Base-by-base conservation (phyloP, 2,329 filamentous ascomycete genomes). In the Penicillium palitans region DNA sequence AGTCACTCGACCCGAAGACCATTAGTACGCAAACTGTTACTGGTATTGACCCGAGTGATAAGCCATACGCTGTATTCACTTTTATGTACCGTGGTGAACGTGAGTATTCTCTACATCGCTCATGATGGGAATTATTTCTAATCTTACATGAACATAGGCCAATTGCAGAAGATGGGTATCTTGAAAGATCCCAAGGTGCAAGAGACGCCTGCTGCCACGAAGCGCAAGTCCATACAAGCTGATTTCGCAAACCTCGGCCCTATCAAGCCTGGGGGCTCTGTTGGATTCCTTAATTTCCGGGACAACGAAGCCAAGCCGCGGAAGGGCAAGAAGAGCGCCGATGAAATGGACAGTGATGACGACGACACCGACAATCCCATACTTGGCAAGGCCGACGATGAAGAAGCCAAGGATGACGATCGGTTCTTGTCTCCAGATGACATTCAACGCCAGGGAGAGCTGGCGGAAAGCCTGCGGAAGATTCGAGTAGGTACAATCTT, bases 11-110 rank as follows among this genome's bases (percentile, higher is more conserved):
- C 78, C 93, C 93, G 0, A 97, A 97, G 78, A 92, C 91, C 2
- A 99, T 99, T 72, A 98, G 93, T 72, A 99, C 95, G 3, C 95
- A 99, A 78, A 99, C 95, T 0, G 95, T 99, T n/a, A 98, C 95
- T 9, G 95, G 93, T 19, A 96, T 98, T 62, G 95, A 99, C 74
- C 91, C 92, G 0, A 92, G 93, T 21, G 93, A 98, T 62, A 95
- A 93, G 76, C 95, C 96, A 4, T 99, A 96, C 77, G 95, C 95
- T 4, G 89, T 90, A 9, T 99, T 99, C 75, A 98, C 96, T 29
- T 99, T 99, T 75, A 91, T 98, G 78, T 99, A 99, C 74, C 87
- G 95, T 61, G 95, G 95, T 74, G 90, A 96, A 73, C 89, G 93
- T 96, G 81, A 81, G 91, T 86, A 41, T 45, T 35, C 10, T 39